Percentiles rank a stretch among this genome's conserved stretches.
phyloP scores from a whole-genome alignment of 768 basidiomycete genomes.

The Postia placenta region DNA sequence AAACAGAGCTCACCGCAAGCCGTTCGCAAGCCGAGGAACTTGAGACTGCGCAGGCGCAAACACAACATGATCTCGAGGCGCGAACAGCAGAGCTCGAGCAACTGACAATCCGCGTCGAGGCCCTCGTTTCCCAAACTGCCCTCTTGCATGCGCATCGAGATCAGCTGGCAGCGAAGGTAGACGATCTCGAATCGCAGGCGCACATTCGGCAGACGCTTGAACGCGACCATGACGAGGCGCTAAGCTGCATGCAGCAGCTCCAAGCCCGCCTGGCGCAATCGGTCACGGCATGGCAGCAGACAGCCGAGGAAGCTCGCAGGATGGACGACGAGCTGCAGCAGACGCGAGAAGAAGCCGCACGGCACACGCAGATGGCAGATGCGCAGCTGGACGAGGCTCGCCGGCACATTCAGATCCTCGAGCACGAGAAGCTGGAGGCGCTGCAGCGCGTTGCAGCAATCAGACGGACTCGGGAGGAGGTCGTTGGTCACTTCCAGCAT shows the following conservation, averaged over 20 bases:
- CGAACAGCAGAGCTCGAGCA: background rate
- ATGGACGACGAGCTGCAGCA: background rate
- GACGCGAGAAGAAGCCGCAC: background rate
- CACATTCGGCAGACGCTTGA: background rate
- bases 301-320: constrained; percentile 1
- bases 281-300: background rate
- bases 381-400: background rate
- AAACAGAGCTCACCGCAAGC: background rate
- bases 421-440: background rate
- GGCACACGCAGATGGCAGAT: background rate
- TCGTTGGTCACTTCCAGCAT: background rate
- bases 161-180: background rate
- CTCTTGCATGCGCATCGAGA: background rate
- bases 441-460: background rate
- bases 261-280: background rate
- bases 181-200: constrained; percentile 1
- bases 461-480: background rate
- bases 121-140: background rate
- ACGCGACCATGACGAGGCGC: background rate
- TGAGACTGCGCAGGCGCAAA: background rate
- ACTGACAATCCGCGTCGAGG: constrained; percentile 1
- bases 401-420: background rate
- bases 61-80: background rate
- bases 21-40: background rate
- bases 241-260: background rate